Base-by-base conservation (phyloP, 768 basidiomycete genomes). In the Pulveroboletus sp. region DNA sequence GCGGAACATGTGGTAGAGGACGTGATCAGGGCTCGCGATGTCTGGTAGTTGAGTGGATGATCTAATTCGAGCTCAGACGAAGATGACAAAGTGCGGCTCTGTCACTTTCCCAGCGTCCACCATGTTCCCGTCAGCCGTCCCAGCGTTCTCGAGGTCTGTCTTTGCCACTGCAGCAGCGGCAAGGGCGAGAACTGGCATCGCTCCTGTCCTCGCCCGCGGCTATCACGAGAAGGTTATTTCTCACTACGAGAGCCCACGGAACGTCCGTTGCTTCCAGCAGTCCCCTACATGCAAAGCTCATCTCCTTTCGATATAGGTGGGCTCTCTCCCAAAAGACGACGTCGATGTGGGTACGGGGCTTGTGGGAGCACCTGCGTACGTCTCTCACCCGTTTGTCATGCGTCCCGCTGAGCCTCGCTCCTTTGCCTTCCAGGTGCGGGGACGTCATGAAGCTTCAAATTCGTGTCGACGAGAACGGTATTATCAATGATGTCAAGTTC, bases 391-490 rank as follows among this genome's bases (percentile, higher is more conserved):
- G 31, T 43, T 18, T 26, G 35, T 42, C 42, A 40, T 43, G 32
- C 60, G 39, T 51, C 50, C 35, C 46, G 36, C 62, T 60, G 49
- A 58, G 57, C 49, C 17, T 39, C 26, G 14, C 46, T 27, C 46
- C 53, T 42, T 53, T 49, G 35, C 31, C 27, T 40, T 57, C 46
- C 64, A 94, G 93, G 5, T 95, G 93, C 65, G 93, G 93, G 60
- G 93, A 96, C 74, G 95, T 97, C 40, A 99, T 99, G 95, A 98
- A 98, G 71, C 84, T 99, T 10, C 95, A 98, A 71, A 99, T 99
- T 65, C 86, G 92, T 59, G 96, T 99, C 50, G 85, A 95, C 69
- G 93, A 95, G 52, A 77, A 89, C 32, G 93, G 93, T 32, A 80
- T 97, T 70, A 99, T 99, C 64, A 89, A 87, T 42, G 96, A 99